These are phyloP conservation scores for Spinellus fusiger DNA, from an alignment of 192 early-diverging fungal genomes.

Conservation along the genomic window DNA sequence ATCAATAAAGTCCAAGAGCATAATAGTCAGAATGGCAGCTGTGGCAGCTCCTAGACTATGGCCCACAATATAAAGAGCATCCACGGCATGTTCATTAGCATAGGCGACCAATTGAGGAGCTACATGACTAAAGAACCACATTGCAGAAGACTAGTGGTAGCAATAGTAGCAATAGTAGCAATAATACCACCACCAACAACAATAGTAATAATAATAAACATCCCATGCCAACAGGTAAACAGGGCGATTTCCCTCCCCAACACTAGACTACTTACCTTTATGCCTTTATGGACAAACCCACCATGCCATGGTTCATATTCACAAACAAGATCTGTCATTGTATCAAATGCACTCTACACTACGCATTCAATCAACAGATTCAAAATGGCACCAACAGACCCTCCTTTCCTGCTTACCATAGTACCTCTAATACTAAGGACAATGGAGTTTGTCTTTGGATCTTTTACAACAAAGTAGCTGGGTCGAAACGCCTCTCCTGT, in stretches of 20 bases:
- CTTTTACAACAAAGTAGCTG: slow-evolving; percentile 64
- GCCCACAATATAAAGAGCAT: slow-evolving; percentile 60
- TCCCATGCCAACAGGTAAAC: slow-evolving; percentile 3
- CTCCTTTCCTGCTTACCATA: slow-evolving; percentile 37
- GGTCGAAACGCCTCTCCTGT: slow-evolving; percentile 60
- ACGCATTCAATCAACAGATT: neutral
- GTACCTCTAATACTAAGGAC: slow-evolving; percentile 65
- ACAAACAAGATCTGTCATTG: slow-evolving; percentile 69
- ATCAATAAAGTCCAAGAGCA: slow-evolving; percentile 53
- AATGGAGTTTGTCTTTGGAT: slow-evolving; percentile 55
- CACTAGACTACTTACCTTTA: slow-evolving; percentile 35
- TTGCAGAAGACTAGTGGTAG: slow-evolving; percentile 40
- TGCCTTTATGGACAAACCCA: slow-evolving; percentile 69
- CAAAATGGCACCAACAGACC: neutral
- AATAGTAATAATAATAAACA: no score
- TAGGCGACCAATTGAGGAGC: slow-evolving; percentile 59
- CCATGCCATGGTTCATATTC: slow-evolving; percentile 76
- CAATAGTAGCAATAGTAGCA: neutral
- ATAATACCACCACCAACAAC: no score
- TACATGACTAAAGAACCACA: slow-evolving; percentile 64
- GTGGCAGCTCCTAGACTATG: slow-evolving; percentile 70
- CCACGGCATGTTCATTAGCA: slow-evolving; percentile 43
- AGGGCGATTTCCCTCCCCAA: neutral
- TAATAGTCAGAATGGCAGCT: slow-evolving; percentile 66
- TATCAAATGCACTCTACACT: slow-evolving; percentile 58